Base-by-base conservation (phyloP, 352 stramenopile genomes). In the Phytophthora boehmeriae region DNA sequence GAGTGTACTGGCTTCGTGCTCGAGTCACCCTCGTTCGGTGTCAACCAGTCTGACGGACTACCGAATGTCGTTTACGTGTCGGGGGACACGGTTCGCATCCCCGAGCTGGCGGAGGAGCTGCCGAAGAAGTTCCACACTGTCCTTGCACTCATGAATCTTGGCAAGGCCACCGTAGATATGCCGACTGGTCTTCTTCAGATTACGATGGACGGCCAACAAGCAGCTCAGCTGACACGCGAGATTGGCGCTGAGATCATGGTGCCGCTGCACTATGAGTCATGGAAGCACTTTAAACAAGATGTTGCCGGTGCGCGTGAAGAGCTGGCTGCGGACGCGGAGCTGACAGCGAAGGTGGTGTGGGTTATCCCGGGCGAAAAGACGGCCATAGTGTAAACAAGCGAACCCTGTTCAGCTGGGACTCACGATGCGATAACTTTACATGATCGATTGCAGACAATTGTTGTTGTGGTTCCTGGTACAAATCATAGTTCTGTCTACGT, bases 251-350 rank as follows among this genome's bases (percentile, higher is more conserved):
- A 67, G 42, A 67, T 69, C 19, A 59, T 81, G 47, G 66, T 78
- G 1, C 73, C 73, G 22, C 36, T 82, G 35, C 73, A 79, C 60
- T 82, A 71, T 22, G 62, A 77, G 50, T 77, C 73, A 34, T 82
- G 73, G 73, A 68, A 59, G 22, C 73, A 82, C 59, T 79, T 82
- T 45, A 36, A 32, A 1, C 45, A 78, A 39, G 27, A 48, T 0
- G 25, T 39, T 4, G 51, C 61, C 11, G 59, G 57, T 11, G 32
- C 54, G 19, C 60, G 51, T 28, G 38, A 17, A 4, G 43, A 61
- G 25, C 6, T 77, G 10, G 50, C 41, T 2, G 36, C 10, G 8
- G 45, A 13, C 30, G 28, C 4, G 16, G 44, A 16, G 66, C 28
- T 77, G 4, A 71, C 71, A 55, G 60, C 68, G 42, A 71, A 69